Percentiles rank a stretch among this genome's conserved stretches.
Conservation (phyloP, 176 grass and related monocot genomes). For the Poa annua region DNA sequence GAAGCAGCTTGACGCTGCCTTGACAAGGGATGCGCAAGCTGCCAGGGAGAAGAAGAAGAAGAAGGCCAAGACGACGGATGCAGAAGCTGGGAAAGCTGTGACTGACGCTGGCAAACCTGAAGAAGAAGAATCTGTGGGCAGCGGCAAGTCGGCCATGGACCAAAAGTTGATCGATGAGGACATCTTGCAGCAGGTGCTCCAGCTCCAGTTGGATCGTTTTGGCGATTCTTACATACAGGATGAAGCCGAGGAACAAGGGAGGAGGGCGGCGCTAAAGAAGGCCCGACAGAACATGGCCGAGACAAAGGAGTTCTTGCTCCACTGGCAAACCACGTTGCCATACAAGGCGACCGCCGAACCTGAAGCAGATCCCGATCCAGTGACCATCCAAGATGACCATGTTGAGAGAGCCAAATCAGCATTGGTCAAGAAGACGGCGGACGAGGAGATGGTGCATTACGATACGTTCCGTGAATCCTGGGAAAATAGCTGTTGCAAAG, state of each 20-base stretch:
- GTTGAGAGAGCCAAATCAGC: not conserved
- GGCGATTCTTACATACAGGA: not conserved
- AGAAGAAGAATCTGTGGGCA: not conserved
- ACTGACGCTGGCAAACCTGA: no score
- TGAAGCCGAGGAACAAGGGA: not conserved
- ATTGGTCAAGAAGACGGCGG: not conserved
- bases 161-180: not conserved
- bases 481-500: not conserved
- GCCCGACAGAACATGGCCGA: not conserved
- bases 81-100: no score
- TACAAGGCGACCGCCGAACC: not conserved
- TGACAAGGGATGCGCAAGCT: no score
- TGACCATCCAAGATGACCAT: constrained; percentile 2
- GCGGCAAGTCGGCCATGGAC: not conserved
- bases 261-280: not conserved
- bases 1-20: no score
- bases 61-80: no score
- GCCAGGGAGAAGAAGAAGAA: no score
- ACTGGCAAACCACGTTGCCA: not conserved
- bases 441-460: not conserved
- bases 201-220: not conserved
- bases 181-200: not conserved
- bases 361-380: not conserved
- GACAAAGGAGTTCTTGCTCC: not conserved
- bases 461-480: not conserved